Percentiles rank a stretch among this genome's conserved stretches.
Conservation (phyloP, 2,329 filamentous ascomycete genomes). For the Thielaviopsis euricoi region DNA sequence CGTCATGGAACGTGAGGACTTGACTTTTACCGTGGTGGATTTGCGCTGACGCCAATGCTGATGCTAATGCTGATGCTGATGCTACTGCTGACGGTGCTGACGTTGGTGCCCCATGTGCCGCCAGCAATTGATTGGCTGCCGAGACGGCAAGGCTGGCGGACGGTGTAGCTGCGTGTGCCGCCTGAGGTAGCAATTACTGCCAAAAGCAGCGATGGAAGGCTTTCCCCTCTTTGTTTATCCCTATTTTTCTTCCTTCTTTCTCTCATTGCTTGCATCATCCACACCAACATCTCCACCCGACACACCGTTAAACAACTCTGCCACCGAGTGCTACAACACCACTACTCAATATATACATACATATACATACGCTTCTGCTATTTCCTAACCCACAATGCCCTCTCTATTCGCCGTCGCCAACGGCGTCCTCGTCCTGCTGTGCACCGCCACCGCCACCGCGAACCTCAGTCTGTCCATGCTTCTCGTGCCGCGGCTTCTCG, state of each 20-base stretch:
- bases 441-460: background rate
- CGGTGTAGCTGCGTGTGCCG: too few relatives aligned
- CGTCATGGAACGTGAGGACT: slow-evolving; percentile 49
- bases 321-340: background rate
- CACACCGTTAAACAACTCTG: too few relatives aligned
- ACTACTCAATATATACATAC: background rate
- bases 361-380: background rate
- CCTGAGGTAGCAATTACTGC: too few relatives aligned
- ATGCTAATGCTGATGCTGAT: background rate
- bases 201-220: too few relatives aligned
- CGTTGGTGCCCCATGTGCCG: too few relatives aligned
- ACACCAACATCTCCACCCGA: too few relatives aligned
- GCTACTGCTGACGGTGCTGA: too few relatives aligned
- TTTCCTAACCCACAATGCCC: background rate
- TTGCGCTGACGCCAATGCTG: slow-evolving; percentile 26
- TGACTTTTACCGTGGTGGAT: slow-evolving; percentile 44
- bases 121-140: too few relatives aligned
- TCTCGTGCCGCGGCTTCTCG: slow-evolving; percentile 7
- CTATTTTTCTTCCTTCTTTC: too few relatives aligned
- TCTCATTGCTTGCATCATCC: background rate
- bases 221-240: too few relatives aligned
- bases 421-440: slow-evolving; percentile 1
- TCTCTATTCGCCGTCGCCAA: background rate
- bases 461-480: background rate
- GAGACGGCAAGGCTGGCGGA: too few relatives aligned